Percentiles rank a stretch among this genome's conserved stretches.
These are phyloP conservation scores for Raphanus hybrid DNA, from an alignment of 441 rosid species.

Conservation along the genomic window DNA sequence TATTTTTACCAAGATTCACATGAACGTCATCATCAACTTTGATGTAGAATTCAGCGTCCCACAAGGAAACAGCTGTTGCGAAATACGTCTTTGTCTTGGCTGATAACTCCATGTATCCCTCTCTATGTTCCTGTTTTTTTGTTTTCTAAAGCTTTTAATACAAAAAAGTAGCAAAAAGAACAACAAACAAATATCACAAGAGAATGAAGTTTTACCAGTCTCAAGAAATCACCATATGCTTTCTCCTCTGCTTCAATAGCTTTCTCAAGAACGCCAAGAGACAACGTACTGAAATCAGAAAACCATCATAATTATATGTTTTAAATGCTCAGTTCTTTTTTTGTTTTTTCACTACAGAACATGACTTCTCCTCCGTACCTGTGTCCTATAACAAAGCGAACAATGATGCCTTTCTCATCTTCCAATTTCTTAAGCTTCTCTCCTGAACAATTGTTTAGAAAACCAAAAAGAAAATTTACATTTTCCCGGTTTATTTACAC, in stretches of 20 bases:
- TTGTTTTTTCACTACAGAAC: background rate
- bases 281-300: constrained; percentile 48
- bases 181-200: background rate
- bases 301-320: background rate
- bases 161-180: background rate
- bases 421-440: constrained; percentile 70
- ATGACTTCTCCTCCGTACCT: constrained; percentile 50
- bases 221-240: constrained; percentile 74
- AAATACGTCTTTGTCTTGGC: constrained; percentile 86
- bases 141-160: background rate
- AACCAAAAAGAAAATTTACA: background rate
- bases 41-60: constrained; percentile 92
- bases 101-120: constrained; percentile 84
- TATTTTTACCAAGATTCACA: constrained; percentile 75
- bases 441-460: constrained; percentile 40
- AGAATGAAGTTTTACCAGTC: constrained; percentile 56
- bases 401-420: constrained; percentile 75
- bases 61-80: constrained; percentile 68
- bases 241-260: constrained; percentile 79
- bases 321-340: background rate
- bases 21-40: constrained; percentile 96
- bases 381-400: constrained; percentile 90
- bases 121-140: constrained; percentile 68
- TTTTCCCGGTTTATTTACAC: background rate
- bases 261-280: constrained; percentile 74